Conservation (phyloP, 495 filamentous ascomycete species). For the Penicillium manginii region DNA sequence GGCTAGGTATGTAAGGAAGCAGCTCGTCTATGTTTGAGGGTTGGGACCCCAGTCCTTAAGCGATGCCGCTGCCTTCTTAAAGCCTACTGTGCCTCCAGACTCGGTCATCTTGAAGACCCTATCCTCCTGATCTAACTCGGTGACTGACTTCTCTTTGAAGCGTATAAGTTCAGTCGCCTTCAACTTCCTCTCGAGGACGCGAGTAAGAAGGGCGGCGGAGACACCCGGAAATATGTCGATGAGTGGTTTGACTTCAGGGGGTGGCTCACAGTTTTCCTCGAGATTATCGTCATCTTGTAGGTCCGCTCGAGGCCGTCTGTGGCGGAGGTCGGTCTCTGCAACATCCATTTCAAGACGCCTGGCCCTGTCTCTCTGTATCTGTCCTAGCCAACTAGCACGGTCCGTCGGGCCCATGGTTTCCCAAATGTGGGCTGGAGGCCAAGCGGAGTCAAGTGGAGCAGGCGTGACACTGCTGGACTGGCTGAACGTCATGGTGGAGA, state of each 20-base stretch:
- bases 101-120: slow-evolving; percentile 10
- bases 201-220: slow-evolving; percentile 13
- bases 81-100: slow-evolving; percentile 6
- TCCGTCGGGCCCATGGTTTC: slow-evolving; percentile 7
- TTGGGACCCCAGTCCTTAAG: neutral
- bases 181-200: slow-evolving; percentile 10
- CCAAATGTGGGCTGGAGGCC: slow-evolving; percentile 8
- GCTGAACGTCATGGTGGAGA: slow-evolving; percentile 11
- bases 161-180: slow-evolving; percentile 11
- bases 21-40: slow-evolving; percentile 3
- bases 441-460: slow-evolving; percentile 11
- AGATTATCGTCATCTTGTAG: slow-evolving; percentile 1
- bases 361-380: neutral
- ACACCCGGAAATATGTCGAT: slow-evolving; percentile 13
- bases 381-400: slow-evolving; percentile 12
- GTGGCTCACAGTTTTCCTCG: slow-evolving; percentile 1
- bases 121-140: slow-evolving; percentile 11
- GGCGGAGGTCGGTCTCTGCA: neutral
- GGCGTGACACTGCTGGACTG: slow-evolving; percentile 10
- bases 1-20: neutral
- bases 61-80: neutral
- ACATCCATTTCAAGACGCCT: neutral
- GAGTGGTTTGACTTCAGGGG: slow-evolving; percentile 7
- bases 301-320: neutral
- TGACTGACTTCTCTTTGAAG: slow-evolving; percentile 13